Base-by-base conservation (phyloP, 2,329 filamentous ascomycete species). In the Leptoxyphium fumago region DNA sequence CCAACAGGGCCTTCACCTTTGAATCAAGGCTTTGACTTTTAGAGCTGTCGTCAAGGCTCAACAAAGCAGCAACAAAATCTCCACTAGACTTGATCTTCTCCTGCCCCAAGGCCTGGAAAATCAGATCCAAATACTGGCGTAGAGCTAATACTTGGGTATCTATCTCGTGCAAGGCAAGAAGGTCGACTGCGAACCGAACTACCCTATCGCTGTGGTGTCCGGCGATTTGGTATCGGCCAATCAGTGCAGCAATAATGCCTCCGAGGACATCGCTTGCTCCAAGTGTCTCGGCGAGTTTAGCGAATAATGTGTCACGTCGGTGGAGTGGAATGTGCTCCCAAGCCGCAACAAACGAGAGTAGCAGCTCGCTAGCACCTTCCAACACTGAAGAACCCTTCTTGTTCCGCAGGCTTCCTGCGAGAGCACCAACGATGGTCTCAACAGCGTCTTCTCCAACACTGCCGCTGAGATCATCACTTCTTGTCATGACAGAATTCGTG, bases 251-350 rank as follows among this genome's bases (percentile, higher is more conserved):
- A 41, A 94, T 66, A 11, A 98, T 74, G 5, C 86, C 87, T 54
- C 86, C 94, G 18, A 96, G 70, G 55, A 93, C 94, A 48, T 96
- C 88, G 43, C 82, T 74, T 0, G 86, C 73, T 2, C 89, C 89
- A 2, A 98, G 71, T 10, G 88, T 93, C 54, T 85, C 78, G 17
- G 91, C 79, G 14, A 98, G 70, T 42, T 89, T 84, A 43, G 82
- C 74, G 64, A 95, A 98, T 6, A 98, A 69, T 36, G 80, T 79
- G 28, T 84, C 76, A 51, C 87, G 78, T 45, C 91, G 77, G 61
- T 95, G 88, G 8, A 81, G 75, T 5, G 91, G 91, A 50, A 98
- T 88, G 59, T 98, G 91, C 60, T 95, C 88, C 61, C 93, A 98
- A 1, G 93, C 91, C 7, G 88, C 87, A 14, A 87, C 89, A 60